Percentiles rank a stretch among this genome's conserved stretches.
phyloP scores from a whole-genome alignment of 2,329 filamentous ascomycete species.

The Xylaria sp. region DNA sequence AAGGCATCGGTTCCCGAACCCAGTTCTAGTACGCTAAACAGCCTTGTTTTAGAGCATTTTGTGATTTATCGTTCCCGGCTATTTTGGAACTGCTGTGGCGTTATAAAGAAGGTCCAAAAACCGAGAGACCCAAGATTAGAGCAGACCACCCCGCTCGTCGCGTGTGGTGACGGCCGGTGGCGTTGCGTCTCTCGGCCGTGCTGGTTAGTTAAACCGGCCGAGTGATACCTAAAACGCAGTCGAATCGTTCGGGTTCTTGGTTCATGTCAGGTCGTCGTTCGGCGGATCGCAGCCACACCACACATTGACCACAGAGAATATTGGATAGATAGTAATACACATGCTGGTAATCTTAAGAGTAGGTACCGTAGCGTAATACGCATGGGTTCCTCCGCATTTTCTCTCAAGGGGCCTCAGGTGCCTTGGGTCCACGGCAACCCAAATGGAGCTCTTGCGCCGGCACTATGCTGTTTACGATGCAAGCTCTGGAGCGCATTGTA shows the following conservation, averaged over 20 bases:
- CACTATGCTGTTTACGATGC: constrained; percentile 23
- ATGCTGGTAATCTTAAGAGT: neutral
- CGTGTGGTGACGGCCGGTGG: neutral
- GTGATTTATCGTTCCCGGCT: constrained; percentile 7
- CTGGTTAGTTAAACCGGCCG: constrained; percentile 24
- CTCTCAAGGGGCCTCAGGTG: constrained; percentile 5
- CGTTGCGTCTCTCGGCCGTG: constrained; percentile 30
- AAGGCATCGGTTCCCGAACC: neutral
- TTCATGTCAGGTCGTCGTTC: constrained; percentile 17
- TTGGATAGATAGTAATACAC: neutral
- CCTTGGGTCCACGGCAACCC: constrained; percentile 18
- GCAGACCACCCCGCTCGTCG: neutral
- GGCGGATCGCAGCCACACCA: constrained; percentile 15
- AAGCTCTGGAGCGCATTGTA: constrained; percentile 10
- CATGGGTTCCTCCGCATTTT: constrained; percentile 29
- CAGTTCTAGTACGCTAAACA: neutral
- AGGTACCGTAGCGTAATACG: neutral
- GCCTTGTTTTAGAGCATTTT: neutral
- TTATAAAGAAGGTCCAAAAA: neutral
- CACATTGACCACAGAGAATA: neutral
- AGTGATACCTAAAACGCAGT: constrained; percentile 4
- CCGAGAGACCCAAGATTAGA: neutral
- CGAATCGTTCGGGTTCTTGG: neutral
- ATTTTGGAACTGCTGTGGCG: constrained; percentile 5
- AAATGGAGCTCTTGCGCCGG: constrained; percentile 28